Conservation (phyloP, 495 filamentous ascomycete species). For the Penicillium manginii region DNA sequence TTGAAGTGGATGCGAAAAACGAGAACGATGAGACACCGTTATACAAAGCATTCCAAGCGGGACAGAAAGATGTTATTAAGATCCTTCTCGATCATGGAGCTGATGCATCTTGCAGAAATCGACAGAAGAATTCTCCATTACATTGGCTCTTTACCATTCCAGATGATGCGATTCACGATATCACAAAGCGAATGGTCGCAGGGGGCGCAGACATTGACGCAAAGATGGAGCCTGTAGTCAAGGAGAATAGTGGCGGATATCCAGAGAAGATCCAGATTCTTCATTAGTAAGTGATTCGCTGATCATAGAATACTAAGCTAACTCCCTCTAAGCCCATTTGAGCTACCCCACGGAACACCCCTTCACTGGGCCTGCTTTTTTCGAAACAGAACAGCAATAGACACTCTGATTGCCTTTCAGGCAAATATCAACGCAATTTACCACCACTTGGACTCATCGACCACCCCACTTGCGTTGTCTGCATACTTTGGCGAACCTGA, state of each 20-base stretch:
- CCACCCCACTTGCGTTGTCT: constrained; percentile 22
- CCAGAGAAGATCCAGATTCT: constrained; percentile 25
- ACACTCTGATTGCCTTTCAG: constrained; percentile 24
- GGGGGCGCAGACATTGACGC: constrained; percentile 21
- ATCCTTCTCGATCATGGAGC: constrained; percentile 25
- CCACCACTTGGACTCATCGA: constrained; percentile 14
- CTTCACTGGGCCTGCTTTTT: constrained; percentile 35
- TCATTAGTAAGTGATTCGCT: constrained; percentile 21
- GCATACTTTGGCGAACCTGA: constrained; percentile 22
- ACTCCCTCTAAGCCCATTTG: constrained; percentile 26
- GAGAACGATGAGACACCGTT: constrained; percentile 31
- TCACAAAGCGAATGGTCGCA: constrained; percentile 16
- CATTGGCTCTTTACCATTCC: constrained; percentile 22
- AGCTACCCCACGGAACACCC: constrained; percentile 33
- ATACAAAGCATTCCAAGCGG: constrained; percentile 36
- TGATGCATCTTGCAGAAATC: constrained; percentile 17
- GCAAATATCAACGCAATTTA: constrained; percentile 15
- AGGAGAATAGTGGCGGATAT: constrained; percentile 20
- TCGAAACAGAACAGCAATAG: constrained; percentile 19
- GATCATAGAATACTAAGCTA: background rate
- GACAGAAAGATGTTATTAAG: constrained; percentile 23
- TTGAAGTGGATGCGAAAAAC: constrained; percentile 23
- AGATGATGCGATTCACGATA: background rate
- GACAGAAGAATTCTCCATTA: constrained; percentile 20
- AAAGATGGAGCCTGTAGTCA: constrained; percentile 18